Conservation (phyloP, 164 flowering plant species). For the Vitis amurensis region DNA sequence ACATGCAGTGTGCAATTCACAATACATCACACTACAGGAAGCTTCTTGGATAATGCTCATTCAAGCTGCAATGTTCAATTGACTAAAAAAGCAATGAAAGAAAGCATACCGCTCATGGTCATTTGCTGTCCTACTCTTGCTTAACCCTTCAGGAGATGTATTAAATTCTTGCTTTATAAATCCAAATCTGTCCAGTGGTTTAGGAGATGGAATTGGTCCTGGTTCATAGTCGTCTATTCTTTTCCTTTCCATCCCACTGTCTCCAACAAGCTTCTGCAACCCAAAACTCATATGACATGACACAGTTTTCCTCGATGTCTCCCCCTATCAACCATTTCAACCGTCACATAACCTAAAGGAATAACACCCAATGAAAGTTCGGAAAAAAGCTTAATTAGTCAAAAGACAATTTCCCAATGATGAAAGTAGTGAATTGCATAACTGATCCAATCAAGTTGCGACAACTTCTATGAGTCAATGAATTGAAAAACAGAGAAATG, state of each 20-base stretch:
- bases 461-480: not conserved
- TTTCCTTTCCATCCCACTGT: constrained; percentile 63
- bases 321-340: not conserved
- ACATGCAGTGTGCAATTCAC: too few relatives aligned
- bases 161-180: constrained; percentile 59
- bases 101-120: constrained; percentile 58
- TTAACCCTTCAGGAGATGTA: constrained; percentile 38
- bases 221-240: constrained; percentile 55
- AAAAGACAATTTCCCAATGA: not conserved
- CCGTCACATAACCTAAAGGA: not conserved
- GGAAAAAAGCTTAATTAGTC: not conserved
- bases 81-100: not conserved
- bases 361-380: not conserved
- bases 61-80: too few relatives aligned
- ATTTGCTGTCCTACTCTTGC: constrained; percentile 35
- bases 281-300: constrained; percentile 9
- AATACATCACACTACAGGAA: too few relatives aligned
- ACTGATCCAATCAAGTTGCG: not conserved
- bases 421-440: not conserved
- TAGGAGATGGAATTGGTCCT: constrained; percentile 46
- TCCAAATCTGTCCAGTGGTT: constrained; percentile 73
- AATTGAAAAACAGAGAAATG: not conserved
- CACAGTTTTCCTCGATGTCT: constrained; percentile 13
- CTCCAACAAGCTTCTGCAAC: constrained; percentile 14
- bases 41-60: too few relatives aligned